Percentiles rank a stretch among this genome's conserved stretches.
phyloP scores from a whole-genome alignment of 345 rosid species.

The Eutrema japonicum region DNA sequence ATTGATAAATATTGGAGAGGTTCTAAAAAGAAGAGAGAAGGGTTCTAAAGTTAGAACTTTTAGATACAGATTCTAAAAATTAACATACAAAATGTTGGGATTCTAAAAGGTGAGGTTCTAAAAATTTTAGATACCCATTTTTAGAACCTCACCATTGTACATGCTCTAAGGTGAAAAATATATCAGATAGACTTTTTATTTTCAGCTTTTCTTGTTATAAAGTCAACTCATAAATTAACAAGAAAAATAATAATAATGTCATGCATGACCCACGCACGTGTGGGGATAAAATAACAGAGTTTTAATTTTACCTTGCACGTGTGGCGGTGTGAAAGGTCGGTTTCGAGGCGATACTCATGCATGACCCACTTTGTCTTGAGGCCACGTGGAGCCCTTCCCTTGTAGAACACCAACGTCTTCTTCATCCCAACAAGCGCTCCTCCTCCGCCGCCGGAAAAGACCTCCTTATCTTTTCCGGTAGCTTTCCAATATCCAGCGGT shows the following conservation, averaged over 20 bases:
- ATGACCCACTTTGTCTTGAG: constrained; percentile 95
- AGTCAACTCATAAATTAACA: constrained; percentile 32
- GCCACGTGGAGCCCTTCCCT: constrained; percentile 90
- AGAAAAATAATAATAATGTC: neutral
- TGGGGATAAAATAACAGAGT: neutral
- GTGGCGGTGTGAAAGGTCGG: constrained; percentile 77
- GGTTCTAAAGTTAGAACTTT: too few species aligned
- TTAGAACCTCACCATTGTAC: too few species aligned
- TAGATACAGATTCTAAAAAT: too few species aligned
- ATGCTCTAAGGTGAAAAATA: neutral
- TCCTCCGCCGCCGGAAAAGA: constrained; percentile 56
- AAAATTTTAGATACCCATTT: too few species aligned
- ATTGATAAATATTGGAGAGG: too few species aligned
- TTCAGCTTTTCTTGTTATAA: neutral
- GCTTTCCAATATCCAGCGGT: constrained; percentile 94
- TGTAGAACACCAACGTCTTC: constrained; percentile 84
- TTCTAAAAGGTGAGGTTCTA: too few species aligned
- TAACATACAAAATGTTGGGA: too few species aligned
- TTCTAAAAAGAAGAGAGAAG: too few species aligned
- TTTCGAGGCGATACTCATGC: constrained; percentile 93
- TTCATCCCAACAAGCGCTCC: constrained; percentile 85
- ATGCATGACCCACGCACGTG: neutral
- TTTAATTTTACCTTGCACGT: constrained; percentile 67
- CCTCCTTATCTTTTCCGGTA: constrained; percentile 84
- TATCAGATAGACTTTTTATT: neutral